These are phyloP conservation scores for Cicer bijugum DNA, from an alignment of 306 rosid species.

Conservation along the genomic window DNA sequence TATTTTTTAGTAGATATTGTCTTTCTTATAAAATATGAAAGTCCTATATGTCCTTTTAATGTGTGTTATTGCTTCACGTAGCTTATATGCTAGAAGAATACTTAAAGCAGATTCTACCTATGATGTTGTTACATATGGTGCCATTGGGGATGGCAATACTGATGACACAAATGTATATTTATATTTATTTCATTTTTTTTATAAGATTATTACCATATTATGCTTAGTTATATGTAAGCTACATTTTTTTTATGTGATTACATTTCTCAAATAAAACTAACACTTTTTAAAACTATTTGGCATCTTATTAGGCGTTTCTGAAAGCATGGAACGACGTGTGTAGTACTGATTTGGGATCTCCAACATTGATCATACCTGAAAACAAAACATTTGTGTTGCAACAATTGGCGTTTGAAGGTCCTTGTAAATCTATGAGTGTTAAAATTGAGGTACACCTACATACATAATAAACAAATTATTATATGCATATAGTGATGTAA, in stretches of 20 bases:
- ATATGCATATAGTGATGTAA: too few relatives aligned
- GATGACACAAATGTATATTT: slow-evolving; percentile 50
- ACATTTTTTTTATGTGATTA: not conserved
- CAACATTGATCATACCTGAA: slow-evolving; percentile 47
- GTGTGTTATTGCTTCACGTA: not conserved
- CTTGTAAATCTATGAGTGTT: slow-evolving; percentile 51
- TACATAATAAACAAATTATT: too few relatives aligned
- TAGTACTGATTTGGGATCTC: slow-evolving; percentile 8
- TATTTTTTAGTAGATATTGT: too few relatives aligned
- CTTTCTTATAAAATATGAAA: not conserved
- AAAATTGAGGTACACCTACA: slow-evolving; percentile 40
- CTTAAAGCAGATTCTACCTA: not conserved
- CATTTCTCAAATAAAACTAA: not conserved
- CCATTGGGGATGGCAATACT: slow-evolving; percentile 48
- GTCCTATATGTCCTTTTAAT: not conserved
- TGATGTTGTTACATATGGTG: slow-evolving; percentile 55
- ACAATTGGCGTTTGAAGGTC: slow-evolving; percentile 52
- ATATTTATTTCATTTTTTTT: not conserved
- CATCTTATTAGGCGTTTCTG: slow-evolving; percentile 50
- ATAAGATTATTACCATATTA: not conserved
- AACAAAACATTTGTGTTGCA: slow-evolving; percentile 53
- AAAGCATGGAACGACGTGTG: slow-evolving; percentile 53
- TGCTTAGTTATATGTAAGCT: too few relatives aligned
- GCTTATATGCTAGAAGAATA: not conserved
- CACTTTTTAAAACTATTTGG: not conserved